Conservation (phyloP, 805 yeast genomes). For the Candida dajiaensis region DNA sequence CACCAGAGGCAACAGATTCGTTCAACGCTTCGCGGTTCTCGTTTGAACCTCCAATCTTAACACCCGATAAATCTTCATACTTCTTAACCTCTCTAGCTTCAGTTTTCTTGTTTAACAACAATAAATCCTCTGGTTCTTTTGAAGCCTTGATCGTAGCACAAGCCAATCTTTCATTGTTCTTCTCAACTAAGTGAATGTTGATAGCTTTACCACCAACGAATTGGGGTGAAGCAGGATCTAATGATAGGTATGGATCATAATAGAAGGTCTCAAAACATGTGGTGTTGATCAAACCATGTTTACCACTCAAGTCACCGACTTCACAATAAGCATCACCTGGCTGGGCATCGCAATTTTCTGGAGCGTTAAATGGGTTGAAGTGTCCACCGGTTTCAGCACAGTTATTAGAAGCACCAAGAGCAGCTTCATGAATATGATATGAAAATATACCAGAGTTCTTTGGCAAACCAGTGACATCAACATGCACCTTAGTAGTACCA, state of each 20-base stretch:
- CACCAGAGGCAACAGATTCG: background rate
- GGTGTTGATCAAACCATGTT: constrained; percentile 67
- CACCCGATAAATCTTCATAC: constrained; percentile 22
- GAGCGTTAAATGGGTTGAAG: constrained; percentile 60
- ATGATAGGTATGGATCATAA: constrained; percentile 59
- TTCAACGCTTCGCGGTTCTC: background rate
- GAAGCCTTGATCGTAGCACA: constrained; percentile 48
- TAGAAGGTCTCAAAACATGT: constrained; percentile 63
- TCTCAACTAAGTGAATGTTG: constrained; percentile 43
- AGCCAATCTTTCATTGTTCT: constrained; percentile 49
- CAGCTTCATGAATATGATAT: constrained; percentile 60
- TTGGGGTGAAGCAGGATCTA: constrained; percentile 49
- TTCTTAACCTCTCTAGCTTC: constrained; percentile 22
- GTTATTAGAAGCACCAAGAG: constrained; percentile 43
- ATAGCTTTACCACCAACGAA: constrained; percentile 54
- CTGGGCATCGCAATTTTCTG: constrained; percentile 43
- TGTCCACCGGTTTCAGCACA: constrained; percentile 54
- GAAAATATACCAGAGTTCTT: constrained; percentile 59
- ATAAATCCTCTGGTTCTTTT: constrained; percentile 23
- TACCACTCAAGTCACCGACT: constrained; percentile 74
- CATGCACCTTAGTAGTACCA: constrained; percentile 57
- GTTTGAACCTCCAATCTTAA: constrained; percentile 1
- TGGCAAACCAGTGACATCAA: constrained; percentile 68
- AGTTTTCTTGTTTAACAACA: constrained; percentile 21
- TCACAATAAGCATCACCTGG: constrained; percentile 53